Percentiles rank a stretch among this genome's conserved stretches.
Conservation (phyloP, 1,284 basidiomycete genomes). For the Rhizopogon parksii region DNA sequence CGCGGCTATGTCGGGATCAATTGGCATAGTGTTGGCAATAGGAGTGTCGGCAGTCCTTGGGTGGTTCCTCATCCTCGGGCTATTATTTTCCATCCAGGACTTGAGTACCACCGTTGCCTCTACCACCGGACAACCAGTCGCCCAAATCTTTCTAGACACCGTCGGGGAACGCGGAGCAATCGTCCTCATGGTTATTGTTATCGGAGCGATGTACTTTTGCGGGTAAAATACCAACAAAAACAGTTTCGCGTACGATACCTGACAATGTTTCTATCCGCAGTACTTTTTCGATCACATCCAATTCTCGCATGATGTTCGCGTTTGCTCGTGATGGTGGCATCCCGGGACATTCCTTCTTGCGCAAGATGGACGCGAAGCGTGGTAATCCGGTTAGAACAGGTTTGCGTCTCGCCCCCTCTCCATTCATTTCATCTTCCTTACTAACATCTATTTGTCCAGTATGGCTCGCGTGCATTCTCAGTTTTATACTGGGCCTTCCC, state of each 20-base stretch:
- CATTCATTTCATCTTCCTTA: neutral
- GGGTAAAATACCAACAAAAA: slow-evolving; percentile 33
- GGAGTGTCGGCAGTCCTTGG: slow-evolving; percentile 68
- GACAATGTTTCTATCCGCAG: slow-evolving; percentile 21
- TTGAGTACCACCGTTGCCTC: slow-evolving; percentile 47
- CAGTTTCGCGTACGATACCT: neutral
- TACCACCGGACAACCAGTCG: slow-evolving; percentile 59
- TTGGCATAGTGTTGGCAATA: slow-evolving; percentile 66
- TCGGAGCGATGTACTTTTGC: slow-evolving; percentile 68
- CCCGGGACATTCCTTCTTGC: slow-evolving; percentile 60
- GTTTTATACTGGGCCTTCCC: slow-evolving; percentile 67
- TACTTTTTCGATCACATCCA: slow-evolving; percentile 69
- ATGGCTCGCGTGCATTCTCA: slow-evolving; percentile 72
- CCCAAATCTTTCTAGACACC: slow-evolving; percentile 70
- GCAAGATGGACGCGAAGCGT: slow-evolving; percentile 51
- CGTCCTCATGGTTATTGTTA: slow-evolving; percentile 66
- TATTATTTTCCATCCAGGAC: slow-evolving; percentile 73
- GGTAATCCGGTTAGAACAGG: slow-evolving; percentile 64
- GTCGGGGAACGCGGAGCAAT: slow-evolving; percentile 67
- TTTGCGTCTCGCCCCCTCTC: slow-evolving; percentile 20
- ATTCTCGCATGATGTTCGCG: slow-evolving; percentile 76
- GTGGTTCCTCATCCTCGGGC: slow-evolving; percentile 64
- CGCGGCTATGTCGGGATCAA: slow-evolving; percentile 59
- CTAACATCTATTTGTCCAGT: slow-evolving; percentile 32
- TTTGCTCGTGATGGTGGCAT: slow-evolving; percentile 68